A percentile compares a stretch with the other conserved stretches of the same genome.
phyloP scores from a whole-genome alignment of 768 basidiomycete genomes.

The Calocybe gangraenosa region DNA sequence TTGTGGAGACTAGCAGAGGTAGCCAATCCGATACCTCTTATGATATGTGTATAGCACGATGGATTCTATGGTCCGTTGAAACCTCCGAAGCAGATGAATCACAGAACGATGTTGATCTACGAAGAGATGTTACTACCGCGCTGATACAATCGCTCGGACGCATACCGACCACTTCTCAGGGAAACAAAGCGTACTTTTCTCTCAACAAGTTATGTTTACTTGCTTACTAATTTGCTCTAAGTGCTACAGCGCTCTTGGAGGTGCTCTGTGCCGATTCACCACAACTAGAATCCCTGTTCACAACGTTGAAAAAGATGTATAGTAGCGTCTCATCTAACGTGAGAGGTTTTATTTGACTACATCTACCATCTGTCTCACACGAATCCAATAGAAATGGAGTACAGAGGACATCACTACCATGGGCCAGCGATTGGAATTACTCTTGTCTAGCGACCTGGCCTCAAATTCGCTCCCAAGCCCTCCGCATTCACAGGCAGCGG shows the following conservation, averaged over 20 bases:
- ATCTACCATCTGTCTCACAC: neutral
- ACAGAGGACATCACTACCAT: constrained; percentile 48
- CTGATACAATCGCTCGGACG: constrained; percentile 50
- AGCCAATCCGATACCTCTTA: constrained; percentile 38
- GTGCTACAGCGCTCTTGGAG: constrained; percentile 31
- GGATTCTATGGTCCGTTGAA: constrained; percentile 61
- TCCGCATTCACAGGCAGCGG: neutral
- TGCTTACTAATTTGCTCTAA: constrained; percentile 5
- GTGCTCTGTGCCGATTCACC: constrained; percentile 34
- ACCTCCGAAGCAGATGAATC: constrained; percentile 27
- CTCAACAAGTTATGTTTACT: neutral
- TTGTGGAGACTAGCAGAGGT: constrained; percentile 12
- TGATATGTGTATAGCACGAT: constrained; percentile 59
- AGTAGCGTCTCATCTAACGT: constrained; percentile 16
- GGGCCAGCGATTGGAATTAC: constrained; percentile 43
- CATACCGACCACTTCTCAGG: constrained; percentile 15
- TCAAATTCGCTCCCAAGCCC: constrained; percentile 4
- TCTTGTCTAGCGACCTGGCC: constrained; percentile 22
- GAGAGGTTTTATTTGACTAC: constrained; percentile 11
- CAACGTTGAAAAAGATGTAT: constrained; percentile 18
- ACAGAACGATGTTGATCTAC: constrained; percentile 35
- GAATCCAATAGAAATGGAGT: constrained; percentile 43
- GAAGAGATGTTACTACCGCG: constrained; percentile 38
- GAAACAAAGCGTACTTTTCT: constrained; percentile 30
- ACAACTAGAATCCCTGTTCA: constrained; percentile 26